A percentile compares a stretch with the other conserved stretches of the same genome.
These are phyloP conservation scores for Tolypocladium nubicola DNA, from an alignment of 2,329 filamentous ascomycete genomes.

Conservation along the genomic window DNA sequence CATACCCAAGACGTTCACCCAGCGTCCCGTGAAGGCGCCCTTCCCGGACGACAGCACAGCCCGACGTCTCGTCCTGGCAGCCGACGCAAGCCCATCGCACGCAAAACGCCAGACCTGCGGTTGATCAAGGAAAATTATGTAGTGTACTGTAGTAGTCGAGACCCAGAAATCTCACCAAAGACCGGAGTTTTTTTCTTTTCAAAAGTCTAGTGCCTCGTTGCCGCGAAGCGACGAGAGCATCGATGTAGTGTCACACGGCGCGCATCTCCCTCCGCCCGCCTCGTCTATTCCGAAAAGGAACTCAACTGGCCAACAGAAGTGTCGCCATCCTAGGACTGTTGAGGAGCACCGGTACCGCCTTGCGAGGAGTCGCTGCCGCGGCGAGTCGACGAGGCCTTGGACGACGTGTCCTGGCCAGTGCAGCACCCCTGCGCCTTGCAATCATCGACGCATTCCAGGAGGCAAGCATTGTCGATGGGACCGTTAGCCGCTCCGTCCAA, in stretches of 20 bases:
- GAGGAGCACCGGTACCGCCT: conserved; percentile 5
- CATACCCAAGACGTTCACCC: not conserved
- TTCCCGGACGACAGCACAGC: not conserved
- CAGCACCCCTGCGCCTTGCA: conserved; percentile 21
- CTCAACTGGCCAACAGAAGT: not conserved
- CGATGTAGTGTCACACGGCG: not conserved
- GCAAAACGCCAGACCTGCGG: not conserved
- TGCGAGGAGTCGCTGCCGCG: conserved; percentile 23
- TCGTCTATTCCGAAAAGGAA: not conserved
- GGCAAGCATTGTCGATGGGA: conserved; percentile 26
- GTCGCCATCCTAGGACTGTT: conserved; percentile 1
- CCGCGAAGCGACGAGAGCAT: not conserved
- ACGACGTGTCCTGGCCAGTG: conserved; percentile 18
- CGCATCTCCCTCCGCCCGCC: not conserved
- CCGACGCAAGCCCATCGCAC: not conserved
- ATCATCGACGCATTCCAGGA: conserved; percentile 37
- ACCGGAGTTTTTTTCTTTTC: not conserved
- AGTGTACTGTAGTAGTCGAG: not conserved
- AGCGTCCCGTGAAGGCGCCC: not conserved
- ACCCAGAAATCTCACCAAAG: not conserved
- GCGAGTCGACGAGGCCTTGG: conserved; percentile 23
- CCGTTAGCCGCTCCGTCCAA: conserved; percentile 22
- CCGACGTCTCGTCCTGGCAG: not conserved
- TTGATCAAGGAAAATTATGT: not conserved
- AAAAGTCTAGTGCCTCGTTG: not conserved